Conservation (phyloP, 805 yeast species). For the Ogataea kodamae region DNA sequence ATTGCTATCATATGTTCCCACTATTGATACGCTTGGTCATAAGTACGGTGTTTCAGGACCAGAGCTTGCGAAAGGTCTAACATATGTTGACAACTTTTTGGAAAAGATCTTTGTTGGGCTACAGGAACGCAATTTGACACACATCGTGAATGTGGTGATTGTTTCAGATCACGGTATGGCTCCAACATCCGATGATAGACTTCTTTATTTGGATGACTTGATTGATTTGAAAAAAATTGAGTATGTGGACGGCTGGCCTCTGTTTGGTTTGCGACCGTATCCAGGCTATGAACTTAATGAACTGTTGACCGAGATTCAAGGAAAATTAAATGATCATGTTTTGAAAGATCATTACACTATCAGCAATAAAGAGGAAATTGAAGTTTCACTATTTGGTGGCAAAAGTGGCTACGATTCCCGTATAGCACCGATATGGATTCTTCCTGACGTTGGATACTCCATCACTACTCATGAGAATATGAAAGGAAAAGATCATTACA, state of each 20-base stretch:
- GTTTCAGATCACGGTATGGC: slow-evolving; percentile 96
- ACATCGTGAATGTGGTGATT: slow-evolving; percentile 68
- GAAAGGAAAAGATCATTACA: slow-evolving; percentile 47
- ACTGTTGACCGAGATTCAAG: slow-evolving; percentile 42
- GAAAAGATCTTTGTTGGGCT: slow-evolving; percentile 47
- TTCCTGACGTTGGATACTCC: slow-evolving; percentile 80
- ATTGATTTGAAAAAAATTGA: slow-evolving; percentile 52
- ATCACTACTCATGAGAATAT: slow-evolving; percentile 59
- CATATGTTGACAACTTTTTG: slow-evolving; percentile 64
- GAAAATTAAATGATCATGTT: slow-evolving; percentile 31
- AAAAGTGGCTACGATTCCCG: slow-evolving; percentile 47
- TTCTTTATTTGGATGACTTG: slow-evolving; percentile 70
- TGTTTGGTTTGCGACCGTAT: slow-evolving; percentile 68
- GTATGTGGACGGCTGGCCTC: slow-evolving; percentile 81
- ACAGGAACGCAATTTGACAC: slow-evolving; percentile 49
- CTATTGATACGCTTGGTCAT: slow-evolving; percentile 78
- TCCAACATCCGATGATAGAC: slow-evolving; percentile 68
- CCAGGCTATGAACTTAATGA: slow-evolving; percentile 38
- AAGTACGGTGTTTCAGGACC: slow-evolving; percentile 63
- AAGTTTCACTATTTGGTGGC: slow-evolving; percentile 56
- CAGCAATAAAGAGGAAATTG: slow-evolving; percentile 52
- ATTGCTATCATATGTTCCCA: slow-evolving; percentile 74
- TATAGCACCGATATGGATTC: slow-evolving; percentile 80
- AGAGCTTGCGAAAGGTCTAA: slow-evolving; percentile 50
- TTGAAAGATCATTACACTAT: slow-evolving; percentile 39